Evolutionary conservation across 305 asterid species (phyloP).

Genomic region (Solanum hybrid): DNA sequence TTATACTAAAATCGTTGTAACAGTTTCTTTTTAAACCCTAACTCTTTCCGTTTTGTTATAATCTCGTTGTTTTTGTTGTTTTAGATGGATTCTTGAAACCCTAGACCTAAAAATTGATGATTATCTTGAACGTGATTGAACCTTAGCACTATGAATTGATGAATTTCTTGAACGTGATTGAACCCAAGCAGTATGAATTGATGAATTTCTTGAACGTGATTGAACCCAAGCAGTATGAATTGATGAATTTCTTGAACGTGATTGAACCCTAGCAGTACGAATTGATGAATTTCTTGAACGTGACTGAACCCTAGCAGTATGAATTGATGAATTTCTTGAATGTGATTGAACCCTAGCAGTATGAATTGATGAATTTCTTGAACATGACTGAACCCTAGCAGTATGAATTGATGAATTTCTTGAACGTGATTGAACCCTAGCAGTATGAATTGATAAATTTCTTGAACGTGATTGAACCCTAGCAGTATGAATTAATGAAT

Average conservation of each 20-base stretch:
- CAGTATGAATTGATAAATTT: not conserved
- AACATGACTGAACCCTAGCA: constrained; percentile 19
- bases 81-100: constrained; percentile 13
- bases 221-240: not conserved
- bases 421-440: constrained; percentile 17
- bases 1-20: not conserved
- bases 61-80: not conserved
- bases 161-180: not conserved
- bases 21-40: not conserved
- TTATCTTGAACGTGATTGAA: not conserved
- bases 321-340: not conserved
- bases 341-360: constrained; percentile 18
- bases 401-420: not conserved
- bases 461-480: not conserved
- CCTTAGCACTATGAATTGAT: not conserved
- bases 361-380: not conserved
- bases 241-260: not conserved
- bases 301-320: not conserved
- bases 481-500: not conserved
- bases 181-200: not conserved
- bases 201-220: not conserved
- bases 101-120: constrained; percentile 8
- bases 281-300: not conserved
- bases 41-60: not conserved
- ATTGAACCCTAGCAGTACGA: not conserved